These are phyloP conservation scores for Geotrichum klebahnii DNA, from an alignment of 1,139 yeast genomes.

Conservation along the genomic window DNA sequence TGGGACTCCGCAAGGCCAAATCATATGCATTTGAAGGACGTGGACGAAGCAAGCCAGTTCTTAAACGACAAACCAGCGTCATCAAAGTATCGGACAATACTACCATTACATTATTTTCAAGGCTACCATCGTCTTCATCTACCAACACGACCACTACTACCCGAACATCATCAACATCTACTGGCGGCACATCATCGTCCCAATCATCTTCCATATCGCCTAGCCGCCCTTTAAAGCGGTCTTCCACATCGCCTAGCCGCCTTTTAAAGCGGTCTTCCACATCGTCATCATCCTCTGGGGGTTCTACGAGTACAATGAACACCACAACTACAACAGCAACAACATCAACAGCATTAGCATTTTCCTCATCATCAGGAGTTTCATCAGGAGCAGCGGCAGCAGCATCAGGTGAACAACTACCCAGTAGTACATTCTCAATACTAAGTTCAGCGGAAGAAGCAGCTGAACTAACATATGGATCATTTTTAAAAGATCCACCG, in stretches of 20 bases:
- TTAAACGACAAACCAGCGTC: conserved; percentile 18
- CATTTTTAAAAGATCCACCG: conserved; percentile 9
- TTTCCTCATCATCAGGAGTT: too few species aligned
- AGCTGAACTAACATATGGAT: conserved; percentile 10
- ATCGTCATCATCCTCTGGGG: conserved; percentile 1
- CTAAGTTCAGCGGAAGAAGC: conserved; percentile 12
- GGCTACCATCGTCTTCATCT: conserved; percentile 9
- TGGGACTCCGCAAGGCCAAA: conserved; percentile 20
- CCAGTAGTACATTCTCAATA: too few species aligned
- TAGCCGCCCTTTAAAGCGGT: too few species aligned
- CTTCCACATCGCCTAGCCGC: not conserved
- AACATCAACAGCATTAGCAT: too few species aligned
- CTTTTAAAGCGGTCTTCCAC: not conserved
- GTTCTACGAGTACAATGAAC: too few species aligned
- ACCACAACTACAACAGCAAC: too few species aligned
- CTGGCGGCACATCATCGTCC: too few species aligned
- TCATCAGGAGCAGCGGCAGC: too few species aligned
- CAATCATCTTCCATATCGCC: conserved; percentile 4
- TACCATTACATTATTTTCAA: conserved; percentile 20
- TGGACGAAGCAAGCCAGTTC: conserved; percentile 2
- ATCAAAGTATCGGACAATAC: conserved; percentile 13
- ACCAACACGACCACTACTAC: too few species aligned
- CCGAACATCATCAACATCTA: not conserved
- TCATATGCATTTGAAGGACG: conserved; percentile 20
- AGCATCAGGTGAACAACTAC: not conserved